A percentile compares a stretch with the other conserved stretches of the same genome.
Conservation (phyloP, 371 early-diverging fungal species). For the Mortierella sp. region DNA sequence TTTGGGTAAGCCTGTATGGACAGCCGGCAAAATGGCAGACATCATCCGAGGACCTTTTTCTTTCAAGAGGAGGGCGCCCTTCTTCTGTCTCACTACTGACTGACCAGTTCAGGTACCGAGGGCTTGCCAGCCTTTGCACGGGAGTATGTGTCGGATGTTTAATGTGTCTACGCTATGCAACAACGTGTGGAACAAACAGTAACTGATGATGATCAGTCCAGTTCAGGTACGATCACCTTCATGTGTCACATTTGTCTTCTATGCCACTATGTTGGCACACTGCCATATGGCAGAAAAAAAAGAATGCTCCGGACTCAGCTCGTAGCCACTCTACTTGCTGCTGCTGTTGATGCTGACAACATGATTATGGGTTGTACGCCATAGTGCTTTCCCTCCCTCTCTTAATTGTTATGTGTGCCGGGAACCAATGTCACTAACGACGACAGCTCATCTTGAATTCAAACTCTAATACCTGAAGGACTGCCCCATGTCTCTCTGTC, state of each 20-base stretch:
- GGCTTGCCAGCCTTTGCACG: not conserved
- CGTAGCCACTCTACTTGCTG: no score
- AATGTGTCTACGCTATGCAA: not conserved
- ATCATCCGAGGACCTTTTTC: not conserved
- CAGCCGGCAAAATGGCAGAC: constrained; percentile 1
- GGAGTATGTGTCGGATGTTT: not conserved
- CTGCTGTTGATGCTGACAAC: no score
- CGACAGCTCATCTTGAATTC: not conserved
- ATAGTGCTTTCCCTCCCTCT: no score
- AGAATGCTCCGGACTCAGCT: not conserved
- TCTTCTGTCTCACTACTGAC: not conserved
- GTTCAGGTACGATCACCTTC: not conserved
- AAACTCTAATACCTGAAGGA: not conserved
- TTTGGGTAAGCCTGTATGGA: not conserved
- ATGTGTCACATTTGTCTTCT: not conserved
- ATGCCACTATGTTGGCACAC: not conserved
- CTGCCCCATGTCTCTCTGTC: not conserved
- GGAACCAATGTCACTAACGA: not conserved
- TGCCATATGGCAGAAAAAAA: not conserved
- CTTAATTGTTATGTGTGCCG: not conserved
- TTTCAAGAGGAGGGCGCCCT: not conserved
- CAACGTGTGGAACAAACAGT: not conserved
- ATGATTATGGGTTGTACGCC: no score
- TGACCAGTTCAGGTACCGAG: not conserved
- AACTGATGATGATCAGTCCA: not conserved